Evolutionary conservation across 202 grass and related monocot species (phyloP).

Genomic region (Schoenoplectus triqueter): DNA sequence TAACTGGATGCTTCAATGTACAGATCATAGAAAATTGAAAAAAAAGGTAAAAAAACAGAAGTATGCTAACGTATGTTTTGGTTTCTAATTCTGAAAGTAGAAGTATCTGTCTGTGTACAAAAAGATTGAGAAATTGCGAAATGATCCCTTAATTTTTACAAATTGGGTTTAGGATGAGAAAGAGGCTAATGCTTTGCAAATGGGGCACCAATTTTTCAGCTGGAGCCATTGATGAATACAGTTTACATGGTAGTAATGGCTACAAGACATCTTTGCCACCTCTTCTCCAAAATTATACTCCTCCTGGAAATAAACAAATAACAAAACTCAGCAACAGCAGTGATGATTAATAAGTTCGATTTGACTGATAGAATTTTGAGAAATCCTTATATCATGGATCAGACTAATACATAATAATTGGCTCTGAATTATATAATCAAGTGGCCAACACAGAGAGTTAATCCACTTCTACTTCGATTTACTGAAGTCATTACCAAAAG

Average conservation of each 20-base stretch:
- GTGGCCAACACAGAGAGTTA: not conserved
- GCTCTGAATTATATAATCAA: not conserved
- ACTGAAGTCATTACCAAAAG: not conserved
- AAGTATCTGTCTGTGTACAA: constrained; percentile 28
- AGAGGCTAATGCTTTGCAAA: constrained; percentile 71
- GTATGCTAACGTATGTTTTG: constrained; percentile 33
- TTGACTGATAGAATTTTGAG: not conserved
- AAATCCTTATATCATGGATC: not conserved
- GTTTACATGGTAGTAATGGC: constrained; percentile 66
- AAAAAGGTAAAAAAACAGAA: not conserved
- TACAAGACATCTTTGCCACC: constrained; percentile 63
- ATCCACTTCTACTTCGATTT: not conserved
- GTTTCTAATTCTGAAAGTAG: constrained; percentile 18
- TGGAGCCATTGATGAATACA: constrained; percentile 87
- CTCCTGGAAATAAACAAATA: constrained; percentile 52
- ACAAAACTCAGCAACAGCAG: not conserved
- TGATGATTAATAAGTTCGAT: not conserved
- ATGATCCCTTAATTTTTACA: constrained; percentile 16
- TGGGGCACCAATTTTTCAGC: constrained; percentile 92
- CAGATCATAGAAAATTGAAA: constrained; percentile 13
- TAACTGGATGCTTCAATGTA: constrained; percentile 30
- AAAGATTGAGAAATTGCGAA: constrained; percentile 22
- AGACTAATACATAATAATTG: not conserved
- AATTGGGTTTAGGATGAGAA: constrained; percentile 44
- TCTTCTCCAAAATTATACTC: constrained; percentile 71